Evolutionary conservation across 148 eudicot genomes (phyloP).

Genomic region (Amaranthus cruentus): DNA sequence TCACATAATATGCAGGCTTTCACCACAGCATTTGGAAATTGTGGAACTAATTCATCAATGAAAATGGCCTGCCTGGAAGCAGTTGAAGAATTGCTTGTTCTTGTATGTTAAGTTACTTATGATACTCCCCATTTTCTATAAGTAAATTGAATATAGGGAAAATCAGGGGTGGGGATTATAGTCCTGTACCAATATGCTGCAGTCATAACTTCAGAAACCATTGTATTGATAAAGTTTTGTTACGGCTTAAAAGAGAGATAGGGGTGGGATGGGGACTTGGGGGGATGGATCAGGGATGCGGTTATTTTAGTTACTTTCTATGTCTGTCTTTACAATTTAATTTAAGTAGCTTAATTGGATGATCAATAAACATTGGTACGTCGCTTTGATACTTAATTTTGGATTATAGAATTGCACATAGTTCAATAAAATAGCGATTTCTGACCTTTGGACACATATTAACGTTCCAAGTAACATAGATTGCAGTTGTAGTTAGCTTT

Average conservation of each 20-base stretch:
- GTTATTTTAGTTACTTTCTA: too few relatives aligned
- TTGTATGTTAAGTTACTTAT: slow-evolving; percentile 43
- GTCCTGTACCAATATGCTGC: neutral
- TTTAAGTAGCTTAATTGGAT: too few relatives aligned
- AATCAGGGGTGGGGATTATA: neutral
- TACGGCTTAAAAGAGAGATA: neutral
- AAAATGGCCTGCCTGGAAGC: slow-evolving; percentile 77
- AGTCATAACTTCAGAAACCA: neutral
- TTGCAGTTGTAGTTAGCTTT: too few relatives aligned
- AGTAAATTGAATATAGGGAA: neutral
- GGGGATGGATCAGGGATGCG: too few relatives aligned
- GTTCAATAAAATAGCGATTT: too few relatives aligned
- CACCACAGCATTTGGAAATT: slow-evolving; percentile 53
- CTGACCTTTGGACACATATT: too few relatives aligned
- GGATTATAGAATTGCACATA: too few relatives aligned
- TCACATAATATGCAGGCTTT: slow-evolving; percentile 58
- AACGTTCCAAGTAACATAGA: too few relatives aligned
- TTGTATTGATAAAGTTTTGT: neutral
- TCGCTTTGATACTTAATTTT: too few relatives aligned
- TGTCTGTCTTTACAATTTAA: too few relatives aligned
- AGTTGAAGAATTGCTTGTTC: slow-evolving; percentile 69
- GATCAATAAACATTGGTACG: too few relatives aligned
- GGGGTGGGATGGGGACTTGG: neutral
- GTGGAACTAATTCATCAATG: slow-evolving; percentile 55
- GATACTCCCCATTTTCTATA: neutral